phyloP scores from a whole-genome alignment of 305 asterid genomes.

The Fraxinus ornus region DNA sequence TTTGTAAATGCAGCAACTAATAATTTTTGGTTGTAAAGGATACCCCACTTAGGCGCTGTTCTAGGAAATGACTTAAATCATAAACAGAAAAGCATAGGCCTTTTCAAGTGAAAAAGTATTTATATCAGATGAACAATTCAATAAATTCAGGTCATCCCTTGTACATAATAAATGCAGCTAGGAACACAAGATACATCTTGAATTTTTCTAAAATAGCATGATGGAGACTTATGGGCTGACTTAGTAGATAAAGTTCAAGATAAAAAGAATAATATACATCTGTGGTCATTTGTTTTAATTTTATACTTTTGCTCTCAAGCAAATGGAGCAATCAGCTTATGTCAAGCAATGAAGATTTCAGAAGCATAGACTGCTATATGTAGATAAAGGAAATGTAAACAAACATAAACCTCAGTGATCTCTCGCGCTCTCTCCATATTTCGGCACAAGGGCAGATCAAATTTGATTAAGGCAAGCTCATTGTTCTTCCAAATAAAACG shows the following conservation, averaged over 20 bases:
- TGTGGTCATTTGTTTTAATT: background rate
- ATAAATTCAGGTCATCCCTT: background rate
- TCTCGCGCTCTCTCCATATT: constrained; percentile 87
- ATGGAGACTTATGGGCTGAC: background rate
- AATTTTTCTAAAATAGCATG: background rate
- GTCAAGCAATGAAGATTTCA: background rate
- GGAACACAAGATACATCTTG: background rate
- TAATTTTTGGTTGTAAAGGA: background rate
- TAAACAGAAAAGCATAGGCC: background rate
- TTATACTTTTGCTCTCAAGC: background rate
- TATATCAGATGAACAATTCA: background rate
- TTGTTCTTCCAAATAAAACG: constrained; percentile 55
- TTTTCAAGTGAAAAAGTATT: background rate
- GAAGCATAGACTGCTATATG: background rate
- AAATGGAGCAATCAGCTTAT: background rate
- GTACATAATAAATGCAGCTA: background rate
- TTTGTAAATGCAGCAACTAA: background rate
- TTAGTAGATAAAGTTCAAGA: background rate
- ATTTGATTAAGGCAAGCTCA: constrained; percentile 86
- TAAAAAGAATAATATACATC: background rate
- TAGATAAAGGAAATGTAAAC: constrained; percentile 7
- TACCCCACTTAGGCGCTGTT: background rate
- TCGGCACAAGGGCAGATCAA: constrained; percentile 79
- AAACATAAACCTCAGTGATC: constrained; percentile 69
- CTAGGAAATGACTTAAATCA: background rate